Percentiles rank a stretch among this genome's conserved stretches.
Evolutionary conservation across 2,329 filamentous ascomycete genomes (phyloP).

Genomic region (Aaosphaeria pasadenensis): DNA sequence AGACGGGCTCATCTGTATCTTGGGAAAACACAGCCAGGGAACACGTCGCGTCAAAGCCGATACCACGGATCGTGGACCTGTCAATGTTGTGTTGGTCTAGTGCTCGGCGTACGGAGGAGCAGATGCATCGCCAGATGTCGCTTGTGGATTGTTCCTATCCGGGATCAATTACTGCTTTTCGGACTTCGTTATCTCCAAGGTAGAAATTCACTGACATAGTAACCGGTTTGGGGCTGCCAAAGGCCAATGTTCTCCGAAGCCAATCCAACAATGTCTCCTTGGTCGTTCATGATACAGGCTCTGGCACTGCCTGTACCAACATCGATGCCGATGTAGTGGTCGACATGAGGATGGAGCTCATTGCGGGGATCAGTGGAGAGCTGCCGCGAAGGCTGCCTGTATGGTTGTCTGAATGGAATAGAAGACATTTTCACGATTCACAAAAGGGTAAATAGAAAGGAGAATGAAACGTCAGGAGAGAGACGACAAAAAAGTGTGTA

Average conservation of each 20-base stretch:
- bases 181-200: background rate
- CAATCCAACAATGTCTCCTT: conserved; percentile 75
- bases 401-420: conserved; percentile 25
- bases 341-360: conserved; percentile 54
- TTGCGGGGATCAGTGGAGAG: conserved; percentile 53
- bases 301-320: conserved; percentile 94
- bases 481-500: background rate
- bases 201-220: conserved; percentile 44
- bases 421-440: conserved; percentile 4
- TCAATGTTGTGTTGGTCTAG: conserved; percentile 79
- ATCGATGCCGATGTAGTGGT: conserved; percentile 81
- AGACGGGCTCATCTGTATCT: conserved; percentile 85
- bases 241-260: conserved; percentile 53
- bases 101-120: conserved; percentile 78
- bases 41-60: conserved; percentile 98
- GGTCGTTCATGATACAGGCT: conserved; percentile 90
- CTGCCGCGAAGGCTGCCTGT: conserved; percentile 40
- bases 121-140: conserved; percentile 96
- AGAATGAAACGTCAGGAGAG: conserved; percentile 1
- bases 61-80: conserved; percentile 72
- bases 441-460: conserved; percentile 12
- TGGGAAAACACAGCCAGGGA: conserved; percentile 87
- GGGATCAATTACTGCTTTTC: background rate
- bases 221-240: conserved; percentile 54
- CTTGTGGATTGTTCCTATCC: conserved; percentile 90